A percentile compares a stretch with the other conserved stretches of the same genome.
phyloP scores from a whole-genome alignment of 345 rosid genomes.

The Dipteronia dyeriana region DNA sequence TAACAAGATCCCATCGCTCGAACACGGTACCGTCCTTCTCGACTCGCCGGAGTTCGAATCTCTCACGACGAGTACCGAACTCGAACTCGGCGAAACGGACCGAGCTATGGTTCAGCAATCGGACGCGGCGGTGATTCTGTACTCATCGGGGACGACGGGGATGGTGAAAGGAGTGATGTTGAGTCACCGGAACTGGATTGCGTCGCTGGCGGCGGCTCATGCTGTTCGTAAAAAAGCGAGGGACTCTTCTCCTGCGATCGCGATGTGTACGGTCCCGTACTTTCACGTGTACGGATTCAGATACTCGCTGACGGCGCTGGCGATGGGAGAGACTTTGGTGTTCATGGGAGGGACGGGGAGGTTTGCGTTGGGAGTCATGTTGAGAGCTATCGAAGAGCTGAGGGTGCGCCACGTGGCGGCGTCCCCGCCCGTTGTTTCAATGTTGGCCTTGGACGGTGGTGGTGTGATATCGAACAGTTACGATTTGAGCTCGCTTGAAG shows the following conservation, averaged over 20 bases:
- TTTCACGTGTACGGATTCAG: conserved; percentile 58
- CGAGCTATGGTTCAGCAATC: conserved; percentile 33
- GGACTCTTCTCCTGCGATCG: conserved; percentile 25
- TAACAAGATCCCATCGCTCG: conserved; percentile 37
- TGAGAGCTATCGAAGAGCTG: conserved; percentile 32
- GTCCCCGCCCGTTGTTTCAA: conserved; percentile 49
- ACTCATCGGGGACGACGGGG: conserved; percentile 71
- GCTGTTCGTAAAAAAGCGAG: conserved; percentile 30
- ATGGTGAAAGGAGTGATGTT: conserved; percentile 51
- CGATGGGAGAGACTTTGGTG: conserved; percentile 46
- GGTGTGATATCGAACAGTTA: conserved; percentile 17
- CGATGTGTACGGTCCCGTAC: conserved; percentile 47
- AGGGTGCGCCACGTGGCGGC: conserved; percentile 43
- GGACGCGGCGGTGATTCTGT: conserved; percentile 57
- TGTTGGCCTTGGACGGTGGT: conserved; percentile 32
- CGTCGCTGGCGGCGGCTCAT: conserved; percentile 24
- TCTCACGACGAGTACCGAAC: conserved; percentile 23
- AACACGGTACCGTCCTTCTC: conserved; percentile 29
- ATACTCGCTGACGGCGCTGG: conserved; percentile 30
- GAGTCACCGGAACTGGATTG: conserved; percentile 48
- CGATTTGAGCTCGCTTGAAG: conserved; percentile 57
- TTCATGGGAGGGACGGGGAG: conserved; percentile 20
- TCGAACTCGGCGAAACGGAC: neutral
- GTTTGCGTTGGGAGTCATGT: conserved; percentile 32
- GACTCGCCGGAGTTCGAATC: conserved; percentile 56